Evolutionary conservation across 108 stramenopile species (phyloP).

Genomic region (Nannochloropsis salina): DNA sequence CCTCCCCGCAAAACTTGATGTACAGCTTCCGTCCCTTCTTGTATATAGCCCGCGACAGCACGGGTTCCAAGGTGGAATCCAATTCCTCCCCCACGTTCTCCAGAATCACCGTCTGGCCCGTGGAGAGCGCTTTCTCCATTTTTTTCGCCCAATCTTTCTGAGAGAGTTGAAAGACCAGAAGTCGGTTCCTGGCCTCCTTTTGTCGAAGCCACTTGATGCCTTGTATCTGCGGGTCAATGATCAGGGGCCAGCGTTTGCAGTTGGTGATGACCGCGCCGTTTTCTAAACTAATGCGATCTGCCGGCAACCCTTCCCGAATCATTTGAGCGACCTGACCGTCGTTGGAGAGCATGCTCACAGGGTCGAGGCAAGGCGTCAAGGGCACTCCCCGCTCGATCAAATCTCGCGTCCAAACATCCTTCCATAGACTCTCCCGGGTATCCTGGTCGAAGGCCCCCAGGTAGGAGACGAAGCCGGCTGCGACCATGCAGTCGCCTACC

Average conservation of each 20-base stretch:
- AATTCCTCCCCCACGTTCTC: conserved; percentile 81
- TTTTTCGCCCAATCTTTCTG: conserved; percentile 72
- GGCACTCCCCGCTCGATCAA: conserved; percentile 64
- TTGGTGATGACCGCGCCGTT: conserved; percentile 78
- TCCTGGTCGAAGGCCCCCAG: conserved; percentile 78
- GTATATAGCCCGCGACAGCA: conserved; percentile 73
- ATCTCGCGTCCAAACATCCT: conserved; percentile 65
- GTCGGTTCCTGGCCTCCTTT: conserved; percentile 60
- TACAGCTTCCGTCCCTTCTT: conserved; percentile 66
- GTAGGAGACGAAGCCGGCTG: conserved; percentile 81
- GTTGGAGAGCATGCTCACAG: conserved; percentile 69
- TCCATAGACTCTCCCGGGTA: conserved; percentile 56
- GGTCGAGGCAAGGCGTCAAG: conserved; percentile 67
- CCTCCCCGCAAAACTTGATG: conserved; percentile 74
- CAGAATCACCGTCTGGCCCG: conserved; percentile 72
- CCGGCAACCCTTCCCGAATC: conserved; percentile 77
- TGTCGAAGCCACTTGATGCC: conserved; percentile 80
- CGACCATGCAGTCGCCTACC: conserved; percentile 80
- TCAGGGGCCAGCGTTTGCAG: conserved; percentile 75
- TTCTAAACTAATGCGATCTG: conserved; percentile 75
- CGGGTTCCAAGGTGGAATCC: conserved; percentile 79
- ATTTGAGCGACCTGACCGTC: conserved; percentile 69
- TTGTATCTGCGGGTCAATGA: conserved; percentile 72
- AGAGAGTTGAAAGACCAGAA: conserved; percentile 61
- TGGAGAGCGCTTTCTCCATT: conserved; percentile 64